Conservation (phyloP, 2,329 filamentous ascomycete genomes). For the Pseudocercospora eumusae region DNA sequence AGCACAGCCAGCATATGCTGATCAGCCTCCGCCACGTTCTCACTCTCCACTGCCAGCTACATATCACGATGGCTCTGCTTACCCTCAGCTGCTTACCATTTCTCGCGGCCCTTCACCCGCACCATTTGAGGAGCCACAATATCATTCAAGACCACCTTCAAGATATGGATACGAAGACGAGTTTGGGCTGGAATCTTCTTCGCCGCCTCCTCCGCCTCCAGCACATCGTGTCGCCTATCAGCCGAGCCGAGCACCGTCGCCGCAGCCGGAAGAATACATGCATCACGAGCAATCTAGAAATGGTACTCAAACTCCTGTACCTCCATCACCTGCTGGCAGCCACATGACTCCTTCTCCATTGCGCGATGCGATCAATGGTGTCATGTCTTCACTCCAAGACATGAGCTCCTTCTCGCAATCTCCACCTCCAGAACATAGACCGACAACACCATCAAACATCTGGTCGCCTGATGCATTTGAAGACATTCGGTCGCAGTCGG, state of each 20-base stretch:
- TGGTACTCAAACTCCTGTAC: constrained; percentile 62
- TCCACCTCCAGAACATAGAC: constrained; percentile 51
- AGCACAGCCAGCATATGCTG: constrained; percentile 33
- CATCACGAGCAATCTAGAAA: constrained; percentile 51
- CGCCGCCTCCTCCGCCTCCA: constrained; percentile 81
- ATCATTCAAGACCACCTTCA: constrained; percentile 25
- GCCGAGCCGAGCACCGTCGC: constrained; percentile 53
- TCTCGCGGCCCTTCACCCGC: constrained; percentile 36
- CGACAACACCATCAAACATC: constrained; percentile 64
- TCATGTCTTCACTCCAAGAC: constrained; percentile 91
- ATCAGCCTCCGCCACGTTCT: constrained; percentile 44
- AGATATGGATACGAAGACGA: constrained; percentile 39
- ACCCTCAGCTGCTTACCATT: constrained; percentile 35
- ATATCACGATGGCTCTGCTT: constrained; percentile 41
- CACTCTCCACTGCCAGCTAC: constrained; percentile 47
- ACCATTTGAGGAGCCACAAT: constrained; percentile 32
- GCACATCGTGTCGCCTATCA: constrained; percentile 66
- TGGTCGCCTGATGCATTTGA: constrained; percentile 93
- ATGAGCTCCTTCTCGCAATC: constrained; percentile 65
- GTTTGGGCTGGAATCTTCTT: constrained; percentile 51
- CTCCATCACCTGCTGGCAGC: constrained; percentile 64
- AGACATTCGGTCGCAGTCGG: constrained; percentile 50
- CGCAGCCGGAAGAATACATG: constrained; percentile 35
- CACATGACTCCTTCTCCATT: constrained; percentile 79
- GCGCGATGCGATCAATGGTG: constrained; percentile 94